Evolutionary conservation across 1,284 basidiomycete species (phyloP).

Genomic region (Leccinum subrobustum): DNA sequence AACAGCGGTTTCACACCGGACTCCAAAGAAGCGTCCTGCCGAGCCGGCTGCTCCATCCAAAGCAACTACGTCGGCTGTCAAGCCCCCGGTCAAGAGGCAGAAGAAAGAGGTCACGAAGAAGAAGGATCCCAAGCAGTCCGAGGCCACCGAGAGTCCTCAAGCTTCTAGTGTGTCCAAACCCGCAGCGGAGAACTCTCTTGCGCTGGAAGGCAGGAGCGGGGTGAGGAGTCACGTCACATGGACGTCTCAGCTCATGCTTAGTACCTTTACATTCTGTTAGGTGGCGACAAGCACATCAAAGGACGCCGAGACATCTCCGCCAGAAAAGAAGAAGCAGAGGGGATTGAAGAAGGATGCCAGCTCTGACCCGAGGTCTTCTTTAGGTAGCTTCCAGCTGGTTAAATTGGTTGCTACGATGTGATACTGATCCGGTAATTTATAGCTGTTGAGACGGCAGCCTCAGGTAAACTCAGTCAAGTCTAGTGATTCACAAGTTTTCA

Average conservation of each 20-base stretch:
- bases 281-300: not conserved
- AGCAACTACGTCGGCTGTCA: not conserved
- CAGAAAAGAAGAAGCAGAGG: constrained; percentile 3
- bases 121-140: constrained; percentile 2
- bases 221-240: constrained; percentile 6
- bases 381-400: constrained; percentile 11
- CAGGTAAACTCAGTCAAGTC: not conserved
- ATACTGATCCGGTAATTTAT: not conserved
- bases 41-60: not conserved
- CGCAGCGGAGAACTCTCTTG: not conserved
- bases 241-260: constrained; percentile 1
- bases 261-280: constrained; percentile 6
- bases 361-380: constrained; percentile 1
- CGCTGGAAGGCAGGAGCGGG: constrained; percentile 3
- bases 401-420: not conserved
- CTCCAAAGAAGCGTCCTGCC: not conserved
- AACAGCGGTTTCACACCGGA: not conserved
- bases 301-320: not conserved
- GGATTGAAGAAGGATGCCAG: constrained; percentile 10
- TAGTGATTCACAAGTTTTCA: not conserved
- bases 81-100: constrained; percentile 24
- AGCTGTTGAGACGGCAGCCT: constrained; percentile 16
- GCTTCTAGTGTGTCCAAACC: not conserved
- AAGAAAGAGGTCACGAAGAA: constrained; percentile 9
- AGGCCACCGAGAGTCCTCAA: constrained; percentile 1